phyloP scores from a whole-genome alignment of 805 yeast genomes.

The Yamadazyma tumulicola region DNA sequence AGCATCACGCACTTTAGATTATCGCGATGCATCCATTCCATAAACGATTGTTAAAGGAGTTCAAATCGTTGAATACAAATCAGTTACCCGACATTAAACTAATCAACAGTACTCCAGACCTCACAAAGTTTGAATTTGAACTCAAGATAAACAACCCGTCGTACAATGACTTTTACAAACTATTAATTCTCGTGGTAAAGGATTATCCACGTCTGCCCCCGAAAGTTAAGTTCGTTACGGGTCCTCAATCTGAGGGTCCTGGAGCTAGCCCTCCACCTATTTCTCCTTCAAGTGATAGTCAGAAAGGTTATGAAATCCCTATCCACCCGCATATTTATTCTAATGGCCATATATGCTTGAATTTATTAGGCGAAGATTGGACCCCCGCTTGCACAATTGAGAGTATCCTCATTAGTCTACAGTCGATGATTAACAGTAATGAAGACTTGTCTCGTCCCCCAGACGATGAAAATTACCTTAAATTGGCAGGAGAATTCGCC shows the following conservation, averaged over 20 bases:
- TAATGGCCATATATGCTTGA: constrained; percentile 76
- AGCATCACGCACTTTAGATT: too few relatives aligned
- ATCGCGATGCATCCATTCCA: constrained; percentile 23
- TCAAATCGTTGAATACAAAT: constrained; percentile 12
- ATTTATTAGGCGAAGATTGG: constrained; percentile 65
- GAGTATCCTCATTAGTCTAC: constrained; percentile 52
- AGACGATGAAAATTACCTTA: constrained; percentile 50
- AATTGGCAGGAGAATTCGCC: constrained; percentile 58
- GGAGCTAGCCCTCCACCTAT: too few relatives aligned
- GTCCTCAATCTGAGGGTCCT: constrained; percentile 9
- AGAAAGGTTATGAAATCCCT: constrained; percentile 40
- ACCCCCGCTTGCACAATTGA: constrained; percentile 57
- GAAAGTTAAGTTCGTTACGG: constrained; percentile 46
- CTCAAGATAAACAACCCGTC: constrained; percentile 14
- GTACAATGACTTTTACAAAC: constrained; percentile 25
- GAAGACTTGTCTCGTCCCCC: constrained; percentile 48
- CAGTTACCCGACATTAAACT: constrained; percentile 23
- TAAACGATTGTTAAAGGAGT: constrained; percentile 28
- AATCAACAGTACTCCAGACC: constrained; percentile 14
- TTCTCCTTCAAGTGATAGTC: background rate
- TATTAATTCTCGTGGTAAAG: constrained; percentile 40
- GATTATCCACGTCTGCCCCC: constrained; percentile 62
- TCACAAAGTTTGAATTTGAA: constrained; percentile 21
- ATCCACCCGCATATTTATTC: constrained; percentile 72
- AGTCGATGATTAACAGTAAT: constrained; percentile 60